Base-by-base conservation (phyloP, 2,329 filamentous ascomycete species). In the Penicillium sp. region DNA sequence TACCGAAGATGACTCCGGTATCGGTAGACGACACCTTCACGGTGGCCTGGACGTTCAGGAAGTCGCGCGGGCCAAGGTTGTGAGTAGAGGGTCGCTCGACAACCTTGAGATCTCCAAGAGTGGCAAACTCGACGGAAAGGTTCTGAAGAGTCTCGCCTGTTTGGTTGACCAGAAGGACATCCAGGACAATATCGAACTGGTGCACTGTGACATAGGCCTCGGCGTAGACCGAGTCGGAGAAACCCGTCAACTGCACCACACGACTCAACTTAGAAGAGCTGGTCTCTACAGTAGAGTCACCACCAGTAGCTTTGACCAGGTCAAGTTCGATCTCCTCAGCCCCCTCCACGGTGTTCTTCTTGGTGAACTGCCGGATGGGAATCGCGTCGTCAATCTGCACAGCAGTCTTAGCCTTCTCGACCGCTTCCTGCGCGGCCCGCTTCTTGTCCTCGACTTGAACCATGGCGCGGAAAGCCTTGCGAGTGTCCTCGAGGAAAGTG, bases 21-120 rank as follows among this genome's bases (percentile, higher is more conserved):
- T 99, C 94, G 4, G 94, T 99, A 6, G 91, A 96, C 3, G 91
- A 96, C 21, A 99, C 94, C 78, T 97, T 97, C 81, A 99, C 95
- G 10, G 94, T 99, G 69, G 92, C 93, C 74, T 99, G 94, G 29
- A 99, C 91, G 68, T 97, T 97, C 77, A 95, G 85, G 81, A 99
- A 99, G 73, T 96, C 94, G 69, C 96, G 91, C 1, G 91, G 90
- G 2, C 88, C 91, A 12, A 99, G 83, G 68, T 96, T 99, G 73
- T 97, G 94, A 5, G 94, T 97, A 2, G 91, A 95, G 39, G 94
- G 94, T 58, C 92, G 85, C 76, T 99, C 94, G 23, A 99, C 93
- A 31, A 99, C 94, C 78, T 99, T 99, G 57, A 99, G 83, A 70
- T 99, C 94, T 57, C 94, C 94, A 0, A 99, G 81, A 0, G 94